These are phyloP conservation scores for Epicoccum sorghinum DNA, from an alignment of 2,329 filamentous ascomycete genomes.

Conservation along the genomic window DNA sequence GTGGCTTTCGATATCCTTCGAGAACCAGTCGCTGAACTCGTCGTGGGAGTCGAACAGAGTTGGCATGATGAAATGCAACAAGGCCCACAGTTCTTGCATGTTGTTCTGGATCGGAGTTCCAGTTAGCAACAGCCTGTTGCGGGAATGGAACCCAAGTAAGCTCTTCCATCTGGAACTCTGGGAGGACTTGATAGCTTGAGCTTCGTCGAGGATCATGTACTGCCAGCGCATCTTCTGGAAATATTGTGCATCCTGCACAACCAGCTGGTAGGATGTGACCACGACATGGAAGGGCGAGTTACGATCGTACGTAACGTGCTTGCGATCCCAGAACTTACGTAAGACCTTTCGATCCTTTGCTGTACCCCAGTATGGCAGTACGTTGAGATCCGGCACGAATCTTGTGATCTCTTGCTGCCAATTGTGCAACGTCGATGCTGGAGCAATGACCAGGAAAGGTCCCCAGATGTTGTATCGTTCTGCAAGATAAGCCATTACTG, in stretches of 20 bases:
- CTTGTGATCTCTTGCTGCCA: slow-evolving; percentile 98
- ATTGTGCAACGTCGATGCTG: slow-evolving; percentile 95
- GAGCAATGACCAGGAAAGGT: slow-evolving; percentile 94
- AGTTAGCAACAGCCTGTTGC: slow-evolving; percentile 89
- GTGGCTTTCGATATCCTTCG: slow-evolving; percentile 95
- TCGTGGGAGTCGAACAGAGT: slow-evolving; percentile 94
- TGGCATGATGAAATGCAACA: slow-evolving; percentile 99
- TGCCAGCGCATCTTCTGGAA: slow-evolving; percentile 99
- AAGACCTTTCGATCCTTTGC: slow-evolving; percentile 93
- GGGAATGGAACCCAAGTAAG: slow-evolving; percentile 89
- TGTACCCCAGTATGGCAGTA: slow-evolving; percentile 96
- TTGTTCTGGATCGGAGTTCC: slow-evolving; percentile 99
- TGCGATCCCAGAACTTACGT: slow-evolving; percentile 98
- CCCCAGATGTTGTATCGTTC: slow-evolving; percentile 99
- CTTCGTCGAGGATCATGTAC: slow-evolving; percentile 99
- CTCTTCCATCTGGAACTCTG: slow-evolving; percentile 97
- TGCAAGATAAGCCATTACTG: slow-evolving; percentile 97
- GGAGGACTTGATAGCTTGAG: slow-evolving; percentile 98
- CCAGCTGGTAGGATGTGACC: slow-evolving; percentile 95
- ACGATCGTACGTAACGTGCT: slow-evolving; percentile 92
- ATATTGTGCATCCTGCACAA: slow-evolving; percentile 94
- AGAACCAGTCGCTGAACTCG: slow-evolving; percentile 93
- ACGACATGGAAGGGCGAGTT: slow-evolving; percentile 95
- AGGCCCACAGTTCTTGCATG: slow-evolving; percentile 98
- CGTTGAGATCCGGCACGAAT: slow-evolving; percentile 94